A percentile compares a stretch with the other conserved stretches of the same genome.
Conservation (phyloP, 2,329 filamentous ascomycete genomes). For the Hypoxylon sp. region DNA sequence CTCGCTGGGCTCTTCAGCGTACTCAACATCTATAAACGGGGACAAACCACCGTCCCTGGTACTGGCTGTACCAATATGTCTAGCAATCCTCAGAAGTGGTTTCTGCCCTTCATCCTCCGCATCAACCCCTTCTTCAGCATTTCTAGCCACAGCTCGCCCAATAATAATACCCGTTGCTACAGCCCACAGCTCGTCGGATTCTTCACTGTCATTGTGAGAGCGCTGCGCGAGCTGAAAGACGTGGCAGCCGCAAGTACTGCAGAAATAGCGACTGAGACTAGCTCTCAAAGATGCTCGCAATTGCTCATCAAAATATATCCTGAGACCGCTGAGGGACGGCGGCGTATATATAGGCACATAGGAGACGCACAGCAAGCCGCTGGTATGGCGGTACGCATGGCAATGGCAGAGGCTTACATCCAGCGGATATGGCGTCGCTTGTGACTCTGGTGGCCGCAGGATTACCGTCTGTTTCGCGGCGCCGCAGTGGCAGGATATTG, state of each 20-base stretch:
- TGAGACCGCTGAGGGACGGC: conserved; percentile 34
- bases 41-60: conserved; percentile 57
- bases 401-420: conserved; percentile 53
- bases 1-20: conserved; percentile 13
- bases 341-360: conserved; percentile 53
- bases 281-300: not conserved
- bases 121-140: not conserved
- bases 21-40: conserved; percentile 48
- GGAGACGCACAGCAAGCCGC: conserved; percentile 56
- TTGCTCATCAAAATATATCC: conserved; percentile 27
- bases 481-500: conserved; percentile 51
- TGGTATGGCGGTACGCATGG: conserved; percentile 50
- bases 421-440: not conserved
- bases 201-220: not conserved
- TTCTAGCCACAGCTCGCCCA: conserved; percentile 14
- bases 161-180: conserved; percentile 57
- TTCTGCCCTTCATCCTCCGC: not conserved
- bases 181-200: conserved; percentile 48
- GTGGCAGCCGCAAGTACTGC: conserved; percentile 59
- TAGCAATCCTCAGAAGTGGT: conserved; percentile 29
- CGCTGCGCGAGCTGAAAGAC: conserved; percentile 50
- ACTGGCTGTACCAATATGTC: conserved; percentile 48
- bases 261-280: conserved; percentile 55
- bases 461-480: conserved; percentile 44
- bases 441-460: not conserved